Conservation (phyloP, 768 basidiomycete genomes). For the Hygrophorus russula region DNA sequence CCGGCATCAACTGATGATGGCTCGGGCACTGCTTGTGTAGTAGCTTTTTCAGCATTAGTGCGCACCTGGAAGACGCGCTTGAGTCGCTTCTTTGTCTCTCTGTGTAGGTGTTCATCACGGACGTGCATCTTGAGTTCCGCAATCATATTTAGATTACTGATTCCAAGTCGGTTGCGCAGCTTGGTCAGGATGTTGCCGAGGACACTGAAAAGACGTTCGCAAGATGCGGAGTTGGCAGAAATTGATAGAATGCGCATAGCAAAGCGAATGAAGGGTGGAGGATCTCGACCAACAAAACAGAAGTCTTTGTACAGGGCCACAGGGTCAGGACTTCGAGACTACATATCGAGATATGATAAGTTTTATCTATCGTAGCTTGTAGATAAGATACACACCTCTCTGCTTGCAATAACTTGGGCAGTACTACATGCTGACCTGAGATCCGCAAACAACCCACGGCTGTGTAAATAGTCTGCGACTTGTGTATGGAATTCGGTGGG, state of each 20-base stretch:
- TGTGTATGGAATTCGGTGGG: background rate
- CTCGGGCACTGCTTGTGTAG: background rate
- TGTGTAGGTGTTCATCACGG: constrained; percentile 13
- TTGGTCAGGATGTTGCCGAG: constrained; percentile 20
- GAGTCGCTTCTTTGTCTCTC: constrained; percentile 4
- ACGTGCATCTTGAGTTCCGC: constrained; percentile 20
- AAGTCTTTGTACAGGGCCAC: constrained; percentile 7
- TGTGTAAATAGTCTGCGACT: background rate
- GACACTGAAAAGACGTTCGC: constrained; percentile 18
- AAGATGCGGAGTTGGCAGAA: constrained; percentile 20
- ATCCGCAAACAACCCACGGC: background rate
- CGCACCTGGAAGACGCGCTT: background rate
- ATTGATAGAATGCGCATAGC: constrained; percentile 14
- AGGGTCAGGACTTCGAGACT: constrained; percentile 3
- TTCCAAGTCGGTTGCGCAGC: constrained; percentile 13
- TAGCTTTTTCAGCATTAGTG: background rate
- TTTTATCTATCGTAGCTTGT: background rate
- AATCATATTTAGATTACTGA: constrained; percentile 12
- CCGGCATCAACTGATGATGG: too few species aligned
- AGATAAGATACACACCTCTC: background rate
- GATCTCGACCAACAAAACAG: constrained; percentile 1
- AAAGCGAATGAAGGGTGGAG: constrained; percentile 12
- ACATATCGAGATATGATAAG: background rate
- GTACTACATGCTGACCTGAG: background rate
- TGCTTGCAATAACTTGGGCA: background rate